Percentiles rank a stretch among this genome's conserved stretches.
These are phyloP conservation scores for Chenopodium formosanum DNA, from an alignment of 148 eudicot species.

Conservation along the genomic window DNA sequence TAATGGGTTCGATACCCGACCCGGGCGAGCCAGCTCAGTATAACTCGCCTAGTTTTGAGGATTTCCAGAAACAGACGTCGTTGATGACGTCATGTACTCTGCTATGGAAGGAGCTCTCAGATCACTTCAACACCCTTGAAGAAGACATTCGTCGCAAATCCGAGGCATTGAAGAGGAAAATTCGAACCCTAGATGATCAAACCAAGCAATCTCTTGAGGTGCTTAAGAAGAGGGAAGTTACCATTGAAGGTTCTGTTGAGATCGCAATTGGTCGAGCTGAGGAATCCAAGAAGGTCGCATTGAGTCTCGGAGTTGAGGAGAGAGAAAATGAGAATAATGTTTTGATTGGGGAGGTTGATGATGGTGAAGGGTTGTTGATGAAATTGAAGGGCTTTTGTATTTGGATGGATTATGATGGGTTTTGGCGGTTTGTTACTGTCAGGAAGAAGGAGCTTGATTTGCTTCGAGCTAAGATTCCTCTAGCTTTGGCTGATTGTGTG, in stretches of 20 bases:
- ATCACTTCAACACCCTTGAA: conserved; percentile 79
- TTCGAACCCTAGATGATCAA: conserved; percentile 50
- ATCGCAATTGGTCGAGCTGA: conserved; percentile 52
- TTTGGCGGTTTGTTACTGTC: conserved; percentile 65
- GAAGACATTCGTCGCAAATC: conserved; percentile 60
- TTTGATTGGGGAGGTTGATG: conserved; percentile 49
- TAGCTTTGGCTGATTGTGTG: conserved; percentile 58
- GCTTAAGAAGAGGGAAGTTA: conserved; percentile 62
- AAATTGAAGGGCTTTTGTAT: conserved; percentile 51
- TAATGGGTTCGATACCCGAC: conserved; percentile 75
- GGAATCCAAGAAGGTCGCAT: conserved; percentile 38
- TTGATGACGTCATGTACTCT: conserved; percentile 96
- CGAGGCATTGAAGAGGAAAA: conserved; percentile 56
- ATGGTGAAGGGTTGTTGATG: conserved; percentile 51
- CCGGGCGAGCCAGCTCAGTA: conserved; percentile 58
- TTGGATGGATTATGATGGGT: conserved; percentile 59
- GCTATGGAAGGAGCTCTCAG: conserved; percentile 94
- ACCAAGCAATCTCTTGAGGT: conserved; percentile 51
- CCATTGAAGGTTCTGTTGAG: conserved; percentile 58
- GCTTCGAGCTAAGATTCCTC: conserved; percentile 51
- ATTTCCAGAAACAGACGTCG: conserved; percentile 81
- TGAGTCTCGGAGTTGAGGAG: neutral
- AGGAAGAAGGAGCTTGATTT: conserved; percentile 79
- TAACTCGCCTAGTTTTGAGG: conserved; percentile 62
- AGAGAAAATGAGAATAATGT: neutral